phyloP scores from a whole-genome alignment of 345 rosid species.

The Eucalyptus regnans region DNA sequence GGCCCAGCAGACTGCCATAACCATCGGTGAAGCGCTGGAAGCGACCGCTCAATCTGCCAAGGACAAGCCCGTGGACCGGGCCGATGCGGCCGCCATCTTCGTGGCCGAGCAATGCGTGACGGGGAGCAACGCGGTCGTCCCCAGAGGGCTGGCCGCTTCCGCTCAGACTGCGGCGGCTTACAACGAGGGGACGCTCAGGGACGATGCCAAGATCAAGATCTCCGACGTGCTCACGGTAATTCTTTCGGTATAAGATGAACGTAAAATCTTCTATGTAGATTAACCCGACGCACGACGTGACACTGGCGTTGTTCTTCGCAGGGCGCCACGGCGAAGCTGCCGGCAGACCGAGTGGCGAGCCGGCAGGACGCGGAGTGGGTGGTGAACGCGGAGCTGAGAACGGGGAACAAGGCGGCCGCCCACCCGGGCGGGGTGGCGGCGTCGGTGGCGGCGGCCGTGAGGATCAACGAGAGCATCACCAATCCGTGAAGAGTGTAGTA shows the following conservation, averaged over 20 bases:
- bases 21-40: constrained; percentile 11
- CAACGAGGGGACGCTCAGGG: not conserved
- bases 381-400: constrained; percentile 11
- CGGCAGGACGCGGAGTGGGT: constrained; percentile 13
- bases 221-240: constrained; percentile 1
- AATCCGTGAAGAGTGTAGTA: not conserved
- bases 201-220: not conserved
- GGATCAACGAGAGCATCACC: not conserved
- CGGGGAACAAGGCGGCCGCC: not conserved
- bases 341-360: constrained; percentile 4
- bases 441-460: constrained; percentile 9
- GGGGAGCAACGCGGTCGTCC: not conserved
- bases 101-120: constrained; percentile 5
- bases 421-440: constrained; percentile 21
- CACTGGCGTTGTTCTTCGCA: not conserved
- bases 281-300: not conserved
- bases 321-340: constrained; percentile 14
- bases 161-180: constrained; percentile 12
- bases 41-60: constrained; percentile 1
- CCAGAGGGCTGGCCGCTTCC: constrained; percentile 5
- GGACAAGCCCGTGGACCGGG: constrained; percentile 2
- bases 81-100: constrained; percentile 7
- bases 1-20: not conserved
- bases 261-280: not conserved
- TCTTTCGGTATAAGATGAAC: not conserved